Percentiles rank a stretch among this genome's conserved stretches.
Conservation (phyloP, 202 grass and related monocot genomes). For the Setaria viridis region DNA sequence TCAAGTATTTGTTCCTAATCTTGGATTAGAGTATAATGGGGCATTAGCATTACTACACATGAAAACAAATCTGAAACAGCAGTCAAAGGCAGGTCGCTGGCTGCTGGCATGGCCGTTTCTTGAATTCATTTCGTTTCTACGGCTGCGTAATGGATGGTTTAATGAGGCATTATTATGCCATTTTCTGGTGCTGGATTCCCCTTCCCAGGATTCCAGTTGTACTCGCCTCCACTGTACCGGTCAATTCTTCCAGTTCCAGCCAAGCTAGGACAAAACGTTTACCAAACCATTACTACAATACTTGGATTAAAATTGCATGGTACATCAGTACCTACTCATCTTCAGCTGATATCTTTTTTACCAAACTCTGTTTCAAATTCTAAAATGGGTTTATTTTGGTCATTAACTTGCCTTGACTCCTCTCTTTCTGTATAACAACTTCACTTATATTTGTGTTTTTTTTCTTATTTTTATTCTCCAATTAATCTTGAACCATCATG, state of each 20-base stretch:
- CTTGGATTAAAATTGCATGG: background rate
- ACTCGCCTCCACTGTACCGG: constrained; percentile 14
- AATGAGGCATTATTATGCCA: constrained; percentile 34
- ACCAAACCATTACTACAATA: background rate
- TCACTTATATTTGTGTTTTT: background rate
- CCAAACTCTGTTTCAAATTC: background rate
- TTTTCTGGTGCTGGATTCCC: constrained; percentile 27
- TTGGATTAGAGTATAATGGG: constrained; percentile 12
- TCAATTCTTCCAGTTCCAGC: constrained; percentile 23
- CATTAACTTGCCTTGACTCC: background rate
- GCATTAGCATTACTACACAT: background rate
- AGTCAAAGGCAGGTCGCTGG: constrained; percentile 23
- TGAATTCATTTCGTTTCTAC: constrained; percentile 35
- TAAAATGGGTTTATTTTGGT: background rate
- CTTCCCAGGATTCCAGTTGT: constrained; percentile 19
- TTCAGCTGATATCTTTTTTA: background rate
- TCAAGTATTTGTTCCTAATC: background rate
- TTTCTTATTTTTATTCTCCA: background rate
- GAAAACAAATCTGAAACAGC: constrained; percentile 1
- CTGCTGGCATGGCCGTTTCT: constrained; percentile 14
- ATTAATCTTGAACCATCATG: background rate
- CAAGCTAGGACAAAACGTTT: constrained; percentile 26
- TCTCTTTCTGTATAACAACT: background rate
- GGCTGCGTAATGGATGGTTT: constrained; percentile 32
- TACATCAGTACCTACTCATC: background rate